phyloP scores from a whole-genome alignment of 495 filamentous ascomycete species.

The Parathielavia hyrcaniae region DNA sequence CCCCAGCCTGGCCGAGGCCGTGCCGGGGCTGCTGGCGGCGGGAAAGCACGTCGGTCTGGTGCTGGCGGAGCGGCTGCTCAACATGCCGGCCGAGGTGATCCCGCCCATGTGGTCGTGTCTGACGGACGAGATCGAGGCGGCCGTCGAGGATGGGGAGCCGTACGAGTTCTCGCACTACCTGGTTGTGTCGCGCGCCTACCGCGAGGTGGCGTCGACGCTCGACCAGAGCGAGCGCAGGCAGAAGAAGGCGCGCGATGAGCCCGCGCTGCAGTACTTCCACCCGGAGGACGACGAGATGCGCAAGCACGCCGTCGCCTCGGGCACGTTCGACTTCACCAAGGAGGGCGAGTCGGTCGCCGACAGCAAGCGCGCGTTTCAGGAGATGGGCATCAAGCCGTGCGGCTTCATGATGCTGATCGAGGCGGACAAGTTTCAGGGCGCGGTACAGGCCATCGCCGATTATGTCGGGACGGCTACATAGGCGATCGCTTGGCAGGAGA shows the following conservation, averaged over 20 bases:
- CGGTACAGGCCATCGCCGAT: constrained; percentile 63
- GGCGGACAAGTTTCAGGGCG: constrained; percentile 57
- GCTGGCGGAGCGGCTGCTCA: constrained; percentile 85
- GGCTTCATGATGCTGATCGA: constrained; percentile 78
- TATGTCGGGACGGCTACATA: constrained; percentile 52
- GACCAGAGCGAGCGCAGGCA: constrained; percentile 65
- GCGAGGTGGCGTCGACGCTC: constrained; percentile 74
- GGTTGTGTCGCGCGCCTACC: constrained; percentile 82
- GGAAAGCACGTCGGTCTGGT: constrained; percentile 68
- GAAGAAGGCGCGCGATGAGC: constrained; percentile 64
- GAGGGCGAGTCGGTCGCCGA: constrained; percentile 75
- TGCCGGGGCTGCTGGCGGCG: constrained; percentile 23
- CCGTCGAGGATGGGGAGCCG: constrained; percentile 83
- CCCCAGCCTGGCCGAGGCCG: constrained; percentile 11
- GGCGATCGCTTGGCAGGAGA: background rate
- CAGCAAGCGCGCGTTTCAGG: constrained; percentile 89
- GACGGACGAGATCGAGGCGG: constrained; percentile 83
- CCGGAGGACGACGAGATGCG: constrained; percentile 92
- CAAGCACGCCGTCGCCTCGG: constrained; percentile 58
- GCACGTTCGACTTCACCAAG: constrained; percentile 68
- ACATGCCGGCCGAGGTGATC: constrained; percentile 84
- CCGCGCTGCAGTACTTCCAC: constrained; percentile 75
- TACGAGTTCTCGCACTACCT: constrained; percentile 92
- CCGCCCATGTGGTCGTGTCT: constrained; percentile 98
- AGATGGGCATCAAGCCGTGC: constrained; percentile 77